Evolutionary conservation across 2,329 filamentous ascomycete species (phyloP).

Genomic region (Aspergillus intermedius): DNA sequence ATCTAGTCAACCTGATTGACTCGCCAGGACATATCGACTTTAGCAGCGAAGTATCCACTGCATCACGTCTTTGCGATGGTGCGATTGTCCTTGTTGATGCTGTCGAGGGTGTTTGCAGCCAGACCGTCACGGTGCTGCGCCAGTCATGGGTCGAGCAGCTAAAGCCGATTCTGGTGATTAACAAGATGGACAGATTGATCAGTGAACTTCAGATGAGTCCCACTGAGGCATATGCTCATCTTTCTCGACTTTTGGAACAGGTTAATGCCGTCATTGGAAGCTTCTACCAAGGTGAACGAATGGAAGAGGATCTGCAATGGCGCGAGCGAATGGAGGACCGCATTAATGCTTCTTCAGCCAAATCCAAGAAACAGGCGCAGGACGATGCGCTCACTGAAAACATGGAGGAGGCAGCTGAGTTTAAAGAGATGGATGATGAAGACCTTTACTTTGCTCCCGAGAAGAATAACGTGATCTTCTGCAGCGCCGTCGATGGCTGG

Average conservation of each 20-base stretch:
- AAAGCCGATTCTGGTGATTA: slow-evolving; percentile 89
- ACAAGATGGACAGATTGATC: slow-evolving; percentile 94
- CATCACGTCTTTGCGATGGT: slow-evolving; percentile 87
- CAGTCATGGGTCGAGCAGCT: slow-evolving; percentile 95
- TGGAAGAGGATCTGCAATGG: slow-evolving; percentile 98
- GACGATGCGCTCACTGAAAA: slow-evolving; percentile 45
- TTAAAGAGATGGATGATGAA: slow-evolving; percentile 88
- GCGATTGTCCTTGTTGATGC: slow-evolving; percentile 92
- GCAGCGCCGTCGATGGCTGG: slow-evolving; percentile 97
- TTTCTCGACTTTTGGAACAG: slow-evolving; percentile 85
- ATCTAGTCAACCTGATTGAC: slow-evolving; percentile 94
- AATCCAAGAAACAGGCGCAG: slow-evolving; percentile 28
- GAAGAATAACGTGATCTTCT: slow-evolving; percentile 98
- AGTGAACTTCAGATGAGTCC: slow-evolving; percentile 94
- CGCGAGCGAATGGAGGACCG: slow-evolving; percentile 85
- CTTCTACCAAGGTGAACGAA: slow-evolving; percentile 95
- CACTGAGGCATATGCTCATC: slow-evolving; percentile 77
- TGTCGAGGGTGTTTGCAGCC: slow-evolving; percentile 95
- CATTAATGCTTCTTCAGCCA: slow-evolving; percentile 61
- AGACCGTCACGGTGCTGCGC: slow-evolving; percentile 91
- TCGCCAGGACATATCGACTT: slow-evolving; percentile 98
- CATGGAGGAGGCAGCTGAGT: slow-evolving; percentile 51
- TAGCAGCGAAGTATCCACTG: slow-evolving; percentile 94
- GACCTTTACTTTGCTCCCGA: slow-evolving; percentile 97
- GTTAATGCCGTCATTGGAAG: slow-evolving; percentile 96